Conservation (phyloP, 164 flowering plant species). For the Vitis rotundifolia region DNA sequence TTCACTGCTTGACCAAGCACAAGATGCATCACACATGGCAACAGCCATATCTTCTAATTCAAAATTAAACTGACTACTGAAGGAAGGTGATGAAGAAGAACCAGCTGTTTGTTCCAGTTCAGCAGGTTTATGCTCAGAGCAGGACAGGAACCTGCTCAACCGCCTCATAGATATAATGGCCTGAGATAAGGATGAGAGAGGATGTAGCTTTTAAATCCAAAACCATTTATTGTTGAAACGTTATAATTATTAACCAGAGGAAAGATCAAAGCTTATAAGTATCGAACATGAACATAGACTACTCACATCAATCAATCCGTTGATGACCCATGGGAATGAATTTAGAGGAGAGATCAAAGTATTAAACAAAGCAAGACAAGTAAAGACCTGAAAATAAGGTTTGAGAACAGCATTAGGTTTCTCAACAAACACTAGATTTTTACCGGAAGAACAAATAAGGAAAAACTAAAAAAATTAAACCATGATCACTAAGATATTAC, state of each 20-base stretch:
- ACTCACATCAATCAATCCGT: slow-evolving; percentile 97
- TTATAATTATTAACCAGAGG: background rate
- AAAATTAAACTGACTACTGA: slow-evolving; percentile 18
- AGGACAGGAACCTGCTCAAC: slow-evolving; percentile 67
- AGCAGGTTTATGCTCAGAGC: slow-evolving; percentile 35
- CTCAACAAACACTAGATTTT: slow-evolving; percentile 2
- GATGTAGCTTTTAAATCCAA: slow-evolving; percentile 13
- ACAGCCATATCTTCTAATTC: slow-evolving; percentile 45
- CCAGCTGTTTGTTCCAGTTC: slow-evolving; percentile 13
- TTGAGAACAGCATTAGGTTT: slow-evolving; percentile 8
- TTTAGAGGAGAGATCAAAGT: slow-evolving; percentile 91
- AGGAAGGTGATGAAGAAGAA: slow-evolving; percentile 19
- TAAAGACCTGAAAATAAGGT: slow-evolving; percentile 77
- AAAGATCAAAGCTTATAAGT: background rate
- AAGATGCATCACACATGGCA: slow-evolving; percentile 54
- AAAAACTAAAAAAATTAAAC: background rate
- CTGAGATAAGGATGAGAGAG: slow-evolving; percentile 32
- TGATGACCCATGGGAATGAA: slow-evolving; percentile 99
- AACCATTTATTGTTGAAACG: background rate
- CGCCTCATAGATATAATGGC: slow-evolving; percentile 81
- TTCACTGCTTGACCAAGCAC: slow-evolving; percentile 67
- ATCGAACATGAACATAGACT: slow-evolving; percentile 6
- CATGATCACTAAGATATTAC: background rate
- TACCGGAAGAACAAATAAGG: background rate
- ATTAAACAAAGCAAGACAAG: slow-evolving; percentile 93